Percentiles rank a stretch among this genome's conserved stretches.
Evolutionary conservation across 2,329 filamentous ascomycete species (phyloP).

Genomic region (Phaeosphaeria sp.): DNA sequence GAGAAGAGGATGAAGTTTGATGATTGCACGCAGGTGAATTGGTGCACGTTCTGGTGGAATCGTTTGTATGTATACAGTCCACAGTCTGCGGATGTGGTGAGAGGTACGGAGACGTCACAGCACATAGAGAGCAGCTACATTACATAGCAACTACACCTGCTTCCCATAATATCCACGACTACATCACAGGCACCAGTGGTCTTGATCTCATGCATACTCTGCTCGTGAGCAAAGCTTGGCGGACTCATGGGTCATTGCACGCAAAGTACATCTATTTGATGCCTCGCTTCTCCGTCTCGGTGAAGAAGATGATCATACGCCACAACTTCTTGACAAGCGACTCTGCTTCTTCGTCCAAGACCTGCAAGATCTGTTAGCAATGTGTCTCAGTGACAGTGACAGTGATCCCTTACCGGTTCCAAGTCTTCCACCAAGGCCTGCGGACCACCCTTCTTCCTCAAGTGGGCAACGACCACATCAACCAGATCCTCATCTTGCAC

Average conservation of each 20-base stretch:
- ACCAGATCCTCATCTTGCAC: conserved; percentile 96
- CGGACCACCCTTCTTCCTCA: conserved; percentile 77
- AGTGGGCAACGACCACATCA: conserved; percentile 87
- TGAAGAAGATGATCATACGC: conserved; percentile 98
- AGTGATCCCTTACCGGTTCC: conserved; percentile 70
- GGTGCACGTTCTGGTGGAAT: too few species aligned
- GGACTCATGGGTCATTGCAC: background rate
- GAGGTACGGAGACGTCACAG: background rate
- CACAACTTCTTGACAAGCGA: conserved; percentile 94
- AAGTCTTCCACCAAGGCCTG: conserved; percentile 83
- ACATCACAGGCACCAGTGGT: background rate
- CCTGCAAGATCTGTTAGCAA: conserved; percentile 59
- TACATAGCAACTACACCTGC: background rate
- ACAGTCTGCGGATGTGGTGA: too few species aligned
- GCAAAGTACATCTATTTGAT: conserved; percentile 51
- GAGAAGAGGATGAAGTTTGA: too few species aligned
- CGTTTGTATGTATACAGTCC: too few species aligned
- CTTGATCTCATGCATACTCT: background rate
- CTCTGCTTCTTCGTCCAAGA: conserved; percentile 93
- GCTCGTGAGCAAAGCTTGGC: background rate
- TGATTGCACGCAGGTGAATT: too few species aligned
- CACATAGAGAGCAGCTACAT: background rate
- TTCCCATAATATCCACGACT: background rate
- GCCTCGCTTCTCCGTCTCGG: conserved; percentile 89
- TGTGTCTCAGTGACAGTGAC: background rate